These are phyloP conservation scores for Cordyceps cicadae DNA, from an alignment of 2,329 filamentous ascomycete species.

Conservation along the genomic window DNA sequence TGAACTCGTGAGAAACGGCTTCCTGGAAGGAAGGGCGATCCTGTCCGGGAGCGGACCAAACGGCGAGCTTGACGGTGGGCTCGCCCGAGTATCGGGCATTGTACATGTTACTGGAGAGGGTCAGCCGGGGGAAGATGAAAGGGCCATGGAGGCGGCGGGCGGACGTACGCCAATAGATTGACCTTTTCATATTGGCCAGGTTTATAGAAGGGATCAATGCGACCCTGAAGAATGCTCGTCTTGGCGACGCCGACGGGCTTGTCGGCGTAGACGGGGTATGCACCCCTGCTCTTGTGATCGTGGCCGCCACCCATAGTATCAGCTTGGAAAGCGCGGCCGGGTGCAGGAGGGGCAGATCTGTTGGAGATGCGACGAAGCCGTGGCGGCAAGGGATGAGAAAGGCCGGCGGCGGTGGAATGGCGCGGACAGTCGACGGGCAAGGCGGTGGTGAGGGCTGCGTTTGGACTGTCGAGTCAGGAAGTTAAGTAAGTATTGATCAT, in stretches of 20 bases:
- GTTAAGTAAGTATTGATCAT: background rate
- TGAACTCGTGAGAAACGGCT: conserved; percentile 66
- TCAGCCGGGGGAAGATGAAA: conserved; percentile 14
- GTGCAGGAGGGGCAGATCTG: conserved; percentile 30
- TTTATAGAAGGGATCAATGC: conserved; percentile 73
- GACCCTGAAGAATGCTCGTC: conserved; percentile 73
- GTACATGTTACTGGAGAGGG: conserved; percentile 27
- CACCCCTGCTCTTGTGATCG: conserved; percentile 35
- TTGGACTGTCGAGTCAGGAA: conserved; percentile 9
- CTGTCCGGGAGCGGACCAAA: conserved; percentile 74
- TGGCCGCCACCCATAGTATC: conserved; percentile 44
- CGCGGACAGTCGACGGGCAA: conserved; percentile 10
- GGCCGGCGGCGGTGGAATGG: conserved; percentile 7
- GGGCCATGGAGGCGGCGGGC: background rate
- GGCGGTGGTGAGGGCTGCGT: background rate
- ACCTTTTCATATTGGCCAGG: conserved; percentile 69
- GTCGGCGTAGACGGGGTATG: conserved; percentile 44
- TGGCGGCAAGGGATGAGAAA: conserved; percentile 12
- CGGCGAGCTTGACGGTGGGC: conserved; percentile 73
- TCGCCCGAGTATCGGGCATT: conserved; percentile 48
- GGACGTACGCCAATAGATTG: conserved; percentile 60
- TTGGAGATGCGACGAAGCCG: conserved; percentile 26
- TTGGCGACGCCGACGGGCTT: conserved; percentile 69
- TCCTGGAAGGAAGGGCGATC: conserved; percentile 80
- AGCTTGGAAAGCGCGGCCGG: conserved; percentile 22